Evolutionary conservation across 768 basidiomycete genomes (phyloP), one percentile per base, ranked within the genome.

Genomic region (Aureoboletus auriporus): DNA sequence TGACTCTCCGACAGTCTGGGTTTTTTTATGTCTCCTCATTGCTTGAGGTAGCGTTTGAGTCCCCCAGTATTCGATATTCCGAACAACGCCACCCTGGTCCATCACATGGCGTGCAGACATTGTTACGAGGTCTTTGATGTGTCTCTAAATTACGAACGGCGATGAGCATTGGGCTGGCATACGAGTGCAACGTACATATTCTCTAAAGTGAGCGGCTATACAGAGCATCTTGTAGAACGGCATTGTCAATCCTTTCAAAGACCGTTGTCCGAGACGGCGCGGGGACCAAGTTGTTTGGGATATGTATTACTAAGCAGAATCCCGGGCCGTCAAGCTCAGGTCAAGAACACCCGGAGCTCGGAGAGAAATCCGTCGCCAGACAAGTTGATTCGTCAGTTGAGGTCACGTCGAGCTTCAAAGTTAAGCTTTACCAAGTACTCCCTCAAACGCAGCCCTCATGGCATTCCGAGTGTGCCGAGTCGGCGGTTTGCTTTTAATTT

Each of bases 151-250:
- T 13, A 36, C 51, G 31, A 8, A 46, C 6, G 42, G 17, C 8
- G 27, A 11, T 11, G 23, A 7, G 45, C 10, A 51, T 33, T 11
- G 31, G 10, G 31, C 44, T 27, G 39, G 20, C 11, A 23, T 2
- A 23, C 20, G 20, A 23, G 20, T 23, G 20, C 20, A 9, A 71
- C 83, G 45, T 51, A 89, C 89, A 62, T 85, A 91, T 78, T 85
- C 76, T 13, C 70, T 67, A 54, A 82, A 82, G 63, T 93, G 90
- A 5, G 80, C 77, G 1, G 90, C 75, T 50, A 93, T 89, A 62
- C 90, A 92, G 42, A 92, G 60, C 75, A 94, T 80, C 60, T 91
- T 83, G 71, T 94, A 94, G 62, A 93, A 78, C 6, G 90, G 90
- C 91, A 94, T 94, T 4, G 31, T 33, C 6, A 13, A 12, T 31